Percentiles rank a stretch among this genome's conserved stretches.
Conservation (phyloP, 2,329 filamentous ascomycete species). For the Neoscytalidium dimidiatum region DNA sequence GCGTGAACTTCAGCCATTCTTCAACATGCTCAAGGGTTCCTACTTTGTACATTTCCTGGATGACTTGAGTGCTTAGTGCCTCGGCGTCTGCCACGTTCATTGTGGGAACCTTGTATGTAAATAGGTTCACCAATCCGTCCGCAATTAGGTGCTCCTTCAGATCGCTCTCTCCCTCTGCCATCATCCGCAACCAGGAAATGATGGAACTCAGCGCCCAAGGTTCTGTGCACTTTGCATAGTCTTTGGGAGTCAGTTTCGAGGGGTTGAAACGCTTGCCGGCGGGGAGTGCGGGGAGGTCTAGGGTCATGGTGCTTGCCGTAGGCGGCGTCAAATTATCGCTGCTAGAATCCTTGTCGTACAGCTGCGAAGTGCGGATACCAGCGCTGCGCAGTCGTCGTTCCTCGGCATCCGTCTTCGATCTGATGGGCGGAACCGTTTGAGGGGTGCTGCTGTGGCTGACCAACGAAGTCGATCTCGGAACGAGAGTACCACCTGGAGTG, state of each 20-base stretch:
- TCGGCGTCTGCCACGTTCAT: conserved; percentile 99
- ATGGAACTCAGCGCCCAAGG: conserved; percentile 94
- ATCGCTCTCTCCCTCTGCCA: conserved; percentile 90
- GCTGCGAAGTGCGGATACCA: conserved; percentile 28
- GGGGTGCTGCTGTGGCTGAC: conserved; percentile 81
- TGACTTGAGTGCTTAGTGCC: conserved; percentile 74
- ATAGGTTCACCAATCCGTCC: conserved; percentile 84
- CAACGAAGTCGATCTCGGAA: conserved; percentile 60
- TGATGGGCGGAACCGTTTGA: conserved; percentile 75
- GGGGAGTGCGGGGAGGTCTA: conserved; percentile 84
- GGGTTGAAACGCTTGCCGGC: conserved; percentile 81
- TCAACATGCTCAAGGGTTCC: conserved; percentile 83
- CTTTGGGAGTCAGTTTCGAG: conserved; percentile 74
- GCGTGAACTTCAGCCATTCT: conserved; percentile 95
- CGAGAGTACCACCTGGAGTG: conserved; percentile 33
- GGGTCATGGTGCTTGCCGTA: conserved; percentile 56
- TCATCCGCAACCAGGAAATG: conserved; percentile 79
- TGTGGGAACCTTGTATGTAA: conserved; percentile 92
- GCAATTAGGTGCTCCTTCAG: conserved; percentile 81
- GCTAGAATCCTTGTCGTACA: conserved; percentile 39
- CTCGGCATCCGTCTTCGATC: conserved; percentile 93
- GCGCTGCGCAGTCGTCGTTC: conserved; percentile 52
- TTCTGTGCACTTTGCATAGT: conserved; percentile 82
- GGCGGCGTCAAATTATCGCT: conserved; percentile 59
- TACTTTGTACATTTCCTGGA: conserved; percentile 76